phyloP scores from a whole-genome alignment of 495 filamentous ascomycete genomes.

The Penicillium maclennaniae region DNA sequence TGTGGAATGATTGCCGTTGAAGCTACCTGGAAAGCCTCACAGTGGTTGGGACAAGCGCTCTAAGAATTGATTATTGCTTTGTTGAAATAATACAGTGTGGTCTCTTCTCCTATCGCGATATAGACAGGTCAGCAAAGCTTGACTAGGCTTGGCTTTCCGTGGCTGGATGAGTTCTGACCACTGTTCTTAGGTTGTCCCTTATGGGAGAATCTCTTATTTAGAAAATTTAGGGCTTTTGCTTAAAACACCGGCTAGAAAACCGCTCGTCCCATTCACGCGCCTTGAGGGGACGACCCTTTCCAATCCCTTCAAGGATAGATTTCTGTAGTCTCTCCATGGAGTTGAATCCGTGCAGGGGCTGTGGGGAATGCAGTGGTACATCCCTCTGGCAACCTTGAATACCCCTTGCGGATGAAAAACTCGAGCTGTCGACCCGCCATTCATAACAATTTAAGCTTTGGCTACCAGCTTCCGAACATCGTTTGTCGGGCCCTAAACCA shows the following conservation, averaged over 20 bases:
- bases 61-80: conserved; percentile 2
- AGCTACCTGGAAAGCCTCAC: background rate
- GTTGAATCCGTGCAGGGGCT: conserved; percentile 5
- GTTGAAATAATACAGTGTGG: background rate
- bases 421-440: background rate
- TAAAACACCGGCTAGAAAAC: background rate
- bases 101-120: background rate
- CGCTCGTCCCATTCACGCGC: background rate
- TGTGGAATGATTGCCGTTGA: conserved; percentile 23
- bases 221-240: background rate
- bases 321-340: background rate
- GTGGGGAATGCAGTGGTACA: conserved; percentile 11
- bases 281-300: background rate
- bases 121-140: background rate
- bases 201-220: background rate
- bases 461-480: background rate
- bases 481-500: background rate
- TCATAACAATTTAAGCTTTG: background rate
- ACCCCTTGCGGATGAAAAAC: conserved; percentile 17
- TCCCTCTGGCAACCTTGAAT: conserved; percentile 19
- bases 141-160: background rate
- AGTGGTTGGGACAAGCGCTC: background rate
- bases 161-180: background rate
- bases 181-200: background rate
- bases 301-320: background rate